A percentile compares a stretch with the other conserved stretches of the same genome.
phyloP scores from a whole-genome alignment of 495 filamentous ascomycete species.

The Aspergillus haitiensis region DNA sequence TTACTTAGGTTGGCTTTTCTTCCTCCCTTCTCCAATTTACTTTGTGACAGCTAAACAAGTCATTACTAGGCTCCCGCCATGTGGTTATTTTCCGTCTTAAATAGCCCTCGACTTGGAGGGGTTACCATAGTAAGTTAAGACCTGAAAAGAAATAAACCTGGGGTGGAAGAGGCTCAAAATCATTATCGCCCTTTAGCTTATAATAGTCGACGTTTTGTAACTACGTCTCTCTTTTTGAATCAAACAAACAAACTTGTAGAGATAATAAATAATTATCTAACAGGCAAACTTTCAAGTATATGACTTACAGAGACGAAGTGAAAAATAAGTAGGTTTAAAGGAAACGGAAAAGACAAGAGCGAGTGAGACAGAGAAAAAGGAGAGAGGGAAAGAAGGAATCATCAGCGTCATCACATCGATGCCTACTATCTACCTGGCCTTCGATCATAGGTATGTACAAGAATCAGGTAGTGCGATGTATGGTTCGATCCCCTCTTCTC shows the following conservation, averaged over 20 bases:
- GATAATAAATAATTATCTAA: neutral
- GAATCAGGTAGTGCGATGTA: neutral
- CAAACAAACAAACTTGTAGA: neutral
- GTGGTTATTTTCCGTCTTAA: neutral
- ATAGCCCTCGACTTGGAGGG: neutral
- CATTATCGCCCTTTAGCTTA: constrained; percentile 7
- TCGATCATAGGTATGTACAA: neutral
- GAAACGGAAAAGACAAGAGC: no score
- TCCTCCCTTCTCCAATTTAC: no score
- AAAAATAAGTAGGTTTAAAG: no score
- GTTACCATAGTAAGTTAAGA: neutral
- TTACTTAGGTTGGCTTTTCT: no score
- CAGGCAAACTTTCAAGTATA: no score
- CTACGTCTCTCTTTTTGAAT: neutral
- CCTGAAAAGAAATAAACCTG: constrained; percentile 5
- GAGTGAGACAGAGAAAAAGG: no score
- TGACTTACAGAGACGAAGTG: no score
- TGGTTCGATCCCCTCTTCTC: constrained; percentile 3
- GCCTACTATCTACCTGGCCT: neutral
- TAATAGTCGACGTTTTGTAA: neutral
- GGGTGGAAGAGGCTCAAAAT: constrained; percentile 24
- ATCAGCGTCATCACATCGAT: neutral
- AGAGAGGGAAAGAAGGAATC: no score
- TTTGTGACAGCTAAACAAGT: neutral
- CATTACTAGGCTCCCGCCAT: neutral